A percentile compares a stretch with the other conserved stretches of the same genome.
Conservation (phyloP, 2,329 filamentous ascomycete species). For the Trichoderma arundinaceum region DNA sequence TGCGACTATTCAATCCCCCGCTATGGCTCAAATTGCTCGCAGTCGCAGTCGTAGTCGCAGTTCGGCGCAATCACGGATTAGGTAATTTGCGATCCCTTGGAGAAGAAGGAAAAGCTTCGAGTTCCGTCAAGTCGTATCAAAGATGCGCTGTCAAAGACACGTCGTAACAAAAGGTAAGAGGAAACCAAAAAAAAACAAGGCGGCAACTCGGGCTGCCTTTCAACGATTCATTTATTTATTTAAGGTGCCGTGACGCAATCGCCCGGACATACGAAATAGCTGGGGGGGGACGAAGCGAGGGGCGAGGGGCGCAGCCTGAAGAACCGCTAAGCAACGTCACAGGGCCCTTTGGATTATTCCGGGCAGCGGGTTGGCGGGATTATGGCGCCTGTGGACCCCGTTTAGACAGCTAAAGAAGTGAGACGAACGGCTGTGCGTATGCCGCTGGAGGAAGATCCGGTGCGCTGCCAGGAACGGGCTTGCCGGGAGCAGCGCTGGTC, state of each 20-base stretch:
- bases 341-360: constrained; percentile 12
- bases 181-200: not conserved
- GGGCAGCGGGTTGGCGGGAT: constrained; percentile 6
- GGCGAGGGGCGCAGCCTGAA: constrained; percentile 23
- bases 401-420: not conserved
- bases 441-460: constrained; percentile 14
- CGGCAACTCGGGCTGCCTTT: not conserved
- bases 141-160: not conserved
- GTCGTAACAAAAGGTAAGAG: not conserved
- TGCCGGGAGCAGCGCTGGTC: not conserved
- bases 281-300: constrained; percentile 13
- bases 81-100: not conserved
- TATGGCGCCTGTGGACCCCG: constrained; percentile 8
- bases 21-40: constrained; percentile 3
- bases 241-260: constrained; percentile 32
- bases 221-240: constrained; percentile 8
- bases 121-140: not conserved
- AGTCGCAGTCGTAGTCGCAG: constrained; percentile 3
- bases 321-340: constrained; percentile 26
- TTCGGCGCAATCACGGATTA: constrained; percentile 6
- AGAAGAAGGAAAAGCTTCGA: not conserved
- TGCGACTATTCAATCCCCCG: constrained; percentile 4
- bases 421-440: constrained; percentile 19
- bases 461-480: constrained; percentile 26
- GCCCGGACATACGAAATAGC: constrained; percentile 16